Conservation (phyloP, 345 rosid species). For the Pistacia atlantica region DNA sequence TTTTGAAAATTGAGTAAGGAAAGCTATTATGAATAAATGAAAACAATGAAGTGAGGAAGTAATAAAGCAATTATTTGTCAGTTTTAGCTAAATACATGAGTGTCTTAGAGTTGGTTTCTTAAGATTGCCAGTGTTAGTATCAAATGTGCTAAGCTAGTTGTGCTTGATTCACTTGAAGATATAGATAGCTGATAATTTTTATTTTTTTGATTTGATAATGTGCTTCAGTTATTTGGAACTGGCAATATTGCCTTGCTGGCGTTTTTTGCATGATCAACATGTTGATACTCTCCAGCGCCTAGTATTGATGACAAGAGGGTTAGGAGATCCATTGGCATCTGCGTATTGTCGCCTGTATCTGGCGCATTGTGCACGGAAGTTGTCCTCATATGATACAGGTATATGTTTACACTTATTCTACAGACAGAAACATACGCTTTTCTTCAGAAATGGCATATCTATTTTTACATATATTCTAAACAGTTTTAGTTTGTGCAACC, state of each 20-base stretch:
- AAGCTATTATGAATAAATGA: neutral
- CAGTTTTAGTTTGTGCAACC: neutral
- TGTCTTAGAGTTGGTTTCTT: neutral
- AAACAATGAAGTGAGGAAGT: neutral
- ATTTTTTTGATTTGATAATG: conserved; percentile 13
- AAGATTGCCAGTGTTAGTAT: neutral
- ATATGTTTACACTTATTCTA: conserved; percentile 8
- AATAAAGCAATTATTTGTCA: neutral
- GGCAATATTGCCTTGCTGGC: conserved; percentile 91
- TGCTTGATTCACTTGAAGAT: neutral
- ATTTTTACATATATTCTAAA: conserved; percentile 1
- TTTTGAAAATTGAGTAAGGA: neutral
- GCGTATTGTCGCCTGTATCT: conserved; percentile 77
- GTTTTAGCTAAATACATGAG: neutral
- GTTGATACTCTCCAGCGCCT: conserved; percentile 59
- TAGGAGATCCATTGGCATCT: conserved; percentile 87
- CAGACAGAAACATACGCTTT: neutral
- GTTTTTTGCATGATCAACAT: conserved; percentile 63
- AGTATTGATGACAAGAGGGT: conserved; percentile 80
- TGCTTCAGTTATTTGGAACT: conserved; percentile 77
- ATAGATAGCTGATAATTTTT: conserved; percentile 6
- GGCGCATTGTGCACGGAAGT: conserved; percentile 69
- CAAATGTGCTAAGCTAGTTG: neutral
- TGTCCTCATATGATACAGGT: conserved; percentile 59
- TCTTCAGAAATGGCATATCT: conserved; percentile 4